Percentiles rank a stretch among this genome's conserved stretches.
Evolutionary conservation across 257 asterid species (phyloP).

Genomic region (Solanum paucissectum): DNA sequence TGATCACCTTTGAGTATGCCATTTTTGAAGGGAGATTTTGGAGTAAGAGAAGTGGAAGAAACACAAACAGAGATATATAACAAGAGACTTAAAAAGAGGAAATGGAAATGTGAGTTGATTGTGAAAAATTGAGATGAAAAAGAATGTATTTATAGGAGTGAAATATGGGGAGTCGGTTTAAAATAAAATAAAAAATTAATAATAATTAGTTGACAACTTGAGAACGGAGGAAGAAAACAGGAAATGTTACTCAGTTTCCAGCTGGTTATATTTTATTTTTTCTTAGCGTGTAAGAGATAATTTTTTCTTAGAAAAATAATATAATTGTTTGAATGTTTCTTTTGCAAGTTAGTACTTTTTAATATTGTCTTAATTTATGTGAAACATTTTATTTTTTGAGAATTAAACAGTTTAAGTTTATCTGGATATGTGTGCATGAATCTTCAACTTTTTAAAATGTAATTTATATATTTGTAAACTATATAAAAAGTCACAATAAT

Average conservation of each 20-base stretch:
- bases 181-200: too few relatives aligned
- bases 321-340: neutral
- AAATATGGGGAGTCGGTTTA: neutral
- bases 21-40: neutral
- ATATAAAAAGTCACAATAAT: too few relatives aligned
- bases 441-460: too few relatives aligned
- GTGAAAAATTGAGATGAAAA: neutral
- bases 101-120: neutral
- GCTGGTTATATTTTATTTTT: neutral
- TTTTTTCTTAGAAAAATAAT: neutral
- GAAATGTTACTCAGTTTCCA: neutral
- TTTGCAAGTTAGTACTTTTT: neutral
- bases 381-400: too few relatives aligned
- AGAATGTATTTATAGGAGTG: neutral
- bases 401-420: too few relatives aligned
- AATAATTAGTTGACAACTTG: neutral
- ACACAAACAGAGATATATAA: neutral
- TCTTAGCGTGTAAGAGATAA: neutral
- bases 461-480: too few relatives aligned
- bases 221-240: neutral
- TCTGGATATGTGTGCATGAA: too few relatives aligned
- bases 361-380: too few relatives aligned
- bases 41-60: neutral
- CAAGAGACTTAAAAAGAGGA: neutral
- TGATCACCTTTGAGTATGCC: constrained; percentile 15